These are phyloP conservation scores for Aspergillus eucalypticola DNA, from an alignment of 2,329 filamentous ascomycete genomes.

Conservation along the genomic window DNA sequence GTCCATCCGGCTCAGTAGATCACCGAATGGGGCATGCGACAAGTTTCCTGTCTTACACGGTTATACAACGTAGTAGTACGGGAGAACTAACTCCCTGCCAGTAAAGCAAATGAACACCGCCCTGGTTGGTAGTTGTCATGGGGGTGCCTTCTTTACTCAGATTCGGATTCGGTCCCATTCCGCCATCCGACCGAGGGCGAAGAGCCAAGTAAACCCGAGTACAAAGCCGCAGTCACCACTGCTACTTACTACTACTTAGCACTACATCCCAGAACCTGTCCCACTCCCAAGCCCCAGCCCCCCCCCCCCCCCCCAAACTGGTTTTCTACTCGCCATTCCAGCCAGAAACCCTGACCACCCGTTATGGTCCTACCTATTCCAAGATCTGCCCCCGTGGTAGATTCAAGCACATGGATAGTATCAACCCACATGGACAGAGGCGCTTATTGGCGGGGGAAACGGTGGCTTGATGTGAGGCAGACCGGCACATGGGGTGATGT, in stretches of 20 bases:
- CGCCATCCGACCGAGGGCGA: neutral
- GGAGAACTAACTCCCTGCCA: neutral
- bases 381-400: constrained; percentile 1
- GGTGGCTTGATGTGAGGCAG: constrained; percentile 4
- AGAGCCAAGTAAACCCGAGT: neutral
- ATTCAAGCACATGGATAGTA: neutral
- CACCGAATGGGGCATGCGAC: neutral
- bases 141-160: neutral
- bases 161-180: neutral
- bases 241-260: too few species aligned
- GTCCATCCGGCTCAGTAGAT: neutral
- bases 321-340: neutral
- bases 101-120: too few species aligned
- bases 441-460: neutral
- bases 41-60: too few species aligned
- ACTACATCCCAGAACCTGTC: too few species aligned
- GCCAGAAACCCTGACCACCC: neutral
- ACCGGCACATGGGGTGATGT: constrained; percentile 5
- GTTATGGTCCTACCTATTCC: neutral
- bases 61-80: neutral
- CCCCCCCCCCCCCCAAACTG: neutral
- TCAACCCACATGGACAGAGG: neutral
- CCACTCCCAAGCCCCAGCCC: neutral
- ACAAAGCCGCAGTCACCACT: neutral
- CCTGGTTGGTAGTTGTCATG: neutral